Evolutionary conservation across 2,329 filamentous ascomycete genomes (phyloP), one percentile per base, ranked within the genome.

Genomic region (Clonostachys byssicola): DNA sequence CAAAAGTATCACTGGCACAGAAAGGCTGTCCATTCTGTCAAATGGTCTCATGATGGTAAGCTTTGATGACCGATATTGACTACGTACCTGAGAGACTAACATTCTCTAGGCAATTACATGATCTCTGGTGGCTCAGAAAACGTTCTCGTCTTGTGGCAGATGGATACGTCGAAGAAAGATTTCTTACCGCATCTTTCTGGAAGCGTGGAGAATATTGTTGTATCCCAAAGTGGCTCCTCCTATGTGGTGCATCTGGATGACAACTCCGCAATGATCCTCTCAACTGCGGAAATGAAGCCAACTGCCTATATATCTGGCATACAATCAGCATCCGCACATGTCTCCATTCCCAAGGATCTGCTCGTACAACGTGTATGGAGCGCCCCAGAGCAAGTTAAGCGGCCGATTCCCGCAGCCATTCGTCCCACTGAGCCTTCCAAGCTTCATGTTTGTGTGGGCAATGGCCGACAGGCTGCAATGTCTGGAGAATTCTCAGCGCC

Each of bases 101-200:
- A 42, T 43, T 41, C 44, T 9, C 13, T 55, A 94, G 89, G 89
- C 44, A 91, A 96, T 61, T 99, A 99, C 64, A 70, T 99, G 49
- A 85, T 99, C 45, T 97, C 94, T 48, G 94, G 94, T 60, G 94
- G 94, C 34, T 83, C 84, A 18, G 94, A 99, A 67, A 92, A 90
- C 8, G 88, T 90, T 17, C 74, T 99, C 40, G 89, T 96, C 9
- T 73, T 96, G 34, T 97, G 92, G 92, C 94, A 99, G 67, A 74
- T 96, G 48, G 89, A 95, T 55, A 96, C 92, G 1, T 85, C 85
- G 52, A 86, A 86, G 61, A 83, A 83, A 58, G 87, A 94, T 60
- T 89, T 86, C 60, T 72, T 99, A 30, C 94, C 94, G n/a, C 91
- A 97, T 76, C 76, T 99, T 48, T 86, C 88, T 20, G 88, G 90